These are phyloP conservation scores for Stagonosporopsis vannaccii DNA, from an alignment of 2,329 filamentous ascomycete genomes.

Conservation along the genomic window DNA sequence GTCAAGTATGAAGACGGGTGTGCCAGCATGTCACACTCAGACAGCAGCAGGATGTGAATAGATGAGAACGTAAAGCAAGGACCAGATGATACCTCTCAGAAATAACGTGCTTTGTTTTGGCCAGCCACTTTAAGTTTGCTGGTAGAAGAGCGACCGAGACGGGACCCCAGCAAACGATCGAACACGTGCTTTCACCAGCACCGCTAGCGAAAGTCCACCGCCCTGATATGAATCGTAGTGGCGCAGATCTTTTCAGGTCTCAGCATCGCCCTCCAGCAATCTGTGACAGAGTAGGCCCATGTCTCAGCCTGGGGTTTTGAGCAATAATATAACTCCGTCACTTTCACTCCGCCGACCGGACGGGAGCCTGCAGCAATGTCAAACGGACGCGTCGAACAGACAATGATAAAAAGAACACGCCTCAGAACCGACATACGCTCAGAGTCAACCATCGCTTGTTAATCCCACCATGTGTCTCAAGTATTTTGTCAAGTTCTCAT, in stretches of 20 bases:
- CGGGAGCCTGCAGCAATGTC: conserved; percentile 8
- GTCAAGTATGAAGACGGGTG: too few species aligned
- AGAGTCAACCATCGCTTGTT: not conserved
- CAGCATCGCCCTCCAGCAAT: not conserved
- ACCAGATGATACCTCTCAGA: too few species aligned
- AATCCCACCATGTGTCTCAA: conserved; percentile 11
- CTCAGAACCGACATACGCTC: not conserved
- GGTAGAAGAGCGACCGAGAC: too few species aligned
- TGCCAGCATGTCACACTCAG: not conserved
- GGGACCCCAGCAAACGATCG: not conserved
- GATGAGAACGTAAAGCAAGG: not conserved
- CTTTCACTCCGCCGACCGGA: conserved; percentile 5
- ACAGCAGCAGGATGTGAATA: not conserved
- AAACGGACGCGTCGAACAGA: conserved; percentile 2
- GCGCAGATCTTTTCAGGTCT: not conserved
- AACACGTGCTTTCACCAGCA: not conserved
- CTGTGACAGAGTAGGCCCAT: not conserved
- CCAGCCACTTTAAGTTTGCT: not conserved
- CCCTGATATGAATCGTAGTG: not conserved
- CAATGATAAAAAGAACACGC: not conserved
- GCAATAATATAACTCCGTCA: not conserved
- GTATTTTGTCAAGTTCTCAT: not conserved
- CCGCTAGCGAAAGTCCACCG: not conserved
- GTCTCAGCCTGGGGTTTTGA: not conserved
- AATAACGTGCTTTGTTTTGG: too few species aligned